Conservation (phyloP, 495 filamentous ascomycete genomes). For the Aspergillus incahuasiensis region DNA sequence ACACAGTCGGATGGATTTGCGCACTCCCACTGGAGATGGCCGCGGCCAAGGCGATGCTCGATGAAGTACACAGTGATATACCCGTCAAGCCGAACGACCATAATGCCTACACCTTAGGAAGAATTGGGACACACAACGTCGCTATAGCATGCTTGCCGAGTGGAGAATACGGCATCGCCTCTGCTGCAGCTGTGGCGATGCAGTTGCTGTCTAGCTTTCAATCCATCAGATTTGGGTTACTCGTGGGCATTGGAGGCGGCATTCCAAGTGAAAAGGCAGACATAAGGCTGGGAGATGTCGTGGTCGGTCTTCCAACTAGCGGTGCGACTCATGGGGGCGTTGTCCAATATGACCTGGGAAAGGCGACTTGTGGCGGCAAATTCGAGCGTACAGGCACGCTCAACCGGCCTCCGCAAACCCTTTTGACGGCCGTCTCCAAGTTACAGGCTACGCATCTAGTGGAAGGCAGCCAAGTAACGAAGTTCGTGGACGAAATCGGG, state of each 20-base stretch:
- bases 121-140: constrained; percentile 21
- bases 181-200: background rate
- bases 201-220: constrained; percentile 27
- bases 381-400: constrained; percentile 23
- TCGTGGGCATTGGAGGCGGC: constrained; percentile 42
- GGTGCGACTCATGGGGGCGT: constrained; percentile 1
- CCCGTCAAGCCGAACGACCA: constrained; percentile 22
- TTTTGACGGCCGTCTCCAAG: constrained; percentile 5
- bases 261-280: constrained; percentile 14
- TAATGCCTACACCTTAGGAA: constrained; percentile 31
- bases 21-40: constrained; percentile 32
- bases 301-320: constrained; percentile 17
- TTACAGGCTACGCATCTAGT: background rate
- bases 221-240: constrained; percentile 27
- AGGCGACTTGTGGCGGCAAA: background rate
- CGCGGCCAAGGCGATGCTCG: constrained; percentile 36
- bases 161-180: background rate
- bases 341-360: constrained; percentile 22
- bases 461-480: background rate
- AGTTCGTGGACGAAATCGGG: background rate
- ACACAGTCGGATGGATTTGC: constrained; percentile 48
- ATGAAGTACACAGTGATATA: constrained; percentile 29
- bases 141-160: background rate
- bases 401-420: constrained; percentile 15
- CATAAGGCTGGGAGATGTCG: constrained; percentile 29